Conservation (phyloP, 2,329 filamentous ascomycete genomes). For the Beauveria rudraprayagi region DNA sequence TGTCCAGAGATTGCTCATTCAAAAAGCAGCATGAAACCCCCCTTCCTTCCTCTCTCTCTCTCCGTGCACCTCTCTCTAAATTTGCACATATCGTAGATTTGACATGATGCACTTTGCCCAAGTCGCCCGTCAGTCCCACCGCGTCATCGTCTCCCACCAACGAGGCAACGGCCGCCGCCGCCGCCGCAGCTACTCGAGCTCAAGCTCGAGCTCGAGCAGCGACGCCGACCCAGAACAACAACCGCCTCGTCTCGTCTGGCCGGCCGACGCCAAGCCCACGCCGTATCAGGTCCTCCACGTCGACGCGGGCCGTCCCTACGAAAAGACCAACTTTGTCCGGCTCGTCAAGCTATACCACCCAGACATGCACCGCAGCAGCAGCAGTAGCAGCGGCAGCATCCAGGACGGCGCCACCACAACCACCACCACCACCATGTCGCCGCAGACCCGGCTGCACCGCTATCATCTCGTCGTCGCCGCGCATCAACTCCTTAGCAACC, state of each 20-base stretch:
- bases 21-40: neutral
- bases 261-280: constrained; percentile 8
- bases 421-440: neutral
- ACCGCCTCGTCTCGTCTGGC: constrained; percentile 10
- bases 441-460: constrained; percentile 8
- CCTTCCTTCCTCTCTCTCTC: neutral
- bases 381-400: too few relatives aligned
- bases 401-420: neutral
- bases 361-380: constrained; percentile 6
- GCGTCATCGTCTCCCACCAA: neutral
- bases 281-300: constrained; percentile 15
- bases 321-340: constrained; percentile 14
- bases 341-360: constrained; percentile 18
- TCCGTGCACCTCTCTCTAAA: neutral
- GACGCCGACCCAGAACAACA: neutral
- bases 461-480: constrained; percentile 15
- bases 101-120: neutral
- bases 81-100: too few relatives aligned
- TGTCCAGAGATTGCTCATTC: neutral
- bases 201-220: neutral
- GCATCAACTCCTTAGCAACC: constrained; percentile 13
- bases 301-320: constrained; percentile 7
- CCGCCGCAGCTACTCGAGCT: neutral
- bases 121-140: neutral
- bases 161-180: neutral